Percentiles rank a stretch among this genome's conserved stretches.
These are phyloP conservation scores for Trichosporon coremiiforme DNA, from an alignment of 1,284 basidiomycete genomes.

Conservation along the genomic window DNA sequence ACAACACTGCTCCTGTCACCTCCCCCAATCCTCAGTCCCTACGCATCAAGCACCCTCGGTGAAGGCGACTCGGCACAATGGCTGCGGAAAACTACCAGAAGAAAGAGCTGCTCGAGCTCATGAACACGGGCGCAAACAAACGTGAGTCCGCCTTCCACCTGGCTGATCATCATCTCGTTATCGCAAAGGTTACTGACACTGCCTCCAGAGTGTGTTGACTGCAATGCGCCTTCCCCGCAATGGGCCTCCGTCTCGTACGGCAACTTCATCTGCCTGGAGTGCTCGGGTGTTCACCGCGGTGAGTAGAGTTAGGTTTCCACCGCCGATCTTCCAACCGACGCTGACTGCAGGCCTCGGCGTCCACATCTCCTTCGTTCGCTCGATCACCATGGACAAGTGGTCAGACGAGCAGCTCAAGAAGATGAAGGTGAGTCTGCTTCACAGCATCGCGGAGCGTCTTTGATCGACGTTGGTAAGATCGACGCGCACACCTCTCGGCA, in stretches of 20 bases:
- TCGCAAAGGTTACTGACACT: not conserved
- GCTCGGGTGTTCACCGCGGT: conserved; percentile 84
- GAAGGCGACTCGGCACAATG: conserved; percentile 14
- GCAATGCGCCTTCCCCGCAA: conserved; percentile 80
- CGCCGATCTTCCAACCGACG: not conserved
- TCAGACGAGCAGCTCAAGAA: conserved; percentile 82
- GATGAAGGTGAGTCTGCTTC: conserved; percentile 69
- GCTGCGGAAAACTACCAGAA: conserved; percentile 69
- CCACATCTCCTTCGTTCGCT: conserved; percentile 76
- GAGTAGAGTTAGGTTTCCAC: conserved; percentile 44
- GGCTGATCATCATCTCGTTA: not conserved
- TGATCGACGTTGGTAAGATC: not conserved
- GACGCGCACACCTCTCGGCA: not conserved
- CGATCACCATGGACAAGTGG: conserved; percentile 95
- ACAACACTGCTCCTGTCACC: not conserved
- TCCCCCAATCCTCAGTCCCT: not conserved
- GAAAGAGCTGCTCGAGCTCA: conserved; percentile 66
- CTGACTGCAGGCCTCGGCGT: conserved; percentile 46
- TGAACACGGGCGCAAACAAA: conserved; percentile 72
- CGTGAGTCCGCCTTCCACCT: conserved; percentile 44
- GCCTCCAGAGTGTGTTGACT: conserved; percentile 68
- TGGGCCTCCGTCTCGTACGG: conserved; percentile 74
- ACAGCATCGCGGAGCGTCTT: not conserved
- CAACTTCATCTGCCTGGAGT: conserved; percentile 85
- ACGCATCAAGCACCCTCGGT: not conserved